Conservation (phyloP, 192 early-diverging fungal species). For the Paraglomus occultum region DNA sequence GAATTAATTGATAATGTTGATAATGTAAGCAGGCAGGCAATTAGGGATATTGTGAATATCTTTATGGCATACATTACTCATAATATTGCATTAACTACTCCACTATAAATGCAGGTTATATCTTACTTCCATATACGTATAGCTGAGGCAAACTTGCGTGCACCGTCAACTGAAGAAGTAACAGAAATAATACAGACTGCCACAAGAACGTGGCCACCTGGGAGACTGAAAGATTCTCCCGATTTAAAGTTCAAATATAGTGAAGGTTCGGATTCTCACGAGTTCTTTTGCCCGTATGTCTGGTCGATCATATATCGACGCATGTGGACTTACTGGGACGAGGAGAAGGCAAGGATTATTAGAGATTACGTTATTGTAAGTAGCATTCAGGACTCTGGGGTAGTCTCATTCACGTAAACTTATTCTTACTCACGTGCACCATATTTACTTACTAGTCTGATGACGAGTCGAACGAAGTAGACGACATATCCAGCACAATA, state of each 20-base stretch:
- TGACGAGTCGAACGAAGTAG: too few species aligned
- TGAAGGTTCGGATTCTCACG: slow-evolving; percentile 51
- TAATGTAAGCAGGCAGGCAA: background rate
- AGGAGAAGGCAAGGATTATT: slow-evolving; percentile 52
- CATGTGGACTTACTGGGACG: slow-evolving; percentile 70
- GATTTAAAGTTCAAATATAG: slow-evolving; percentile 71
- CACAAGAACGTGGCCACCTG: slow-evolving; percentile 60
- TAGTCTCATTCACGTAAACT: too few species aligned
- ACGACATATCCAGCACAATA: too few species aligned
- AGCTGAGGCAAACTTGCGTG: slow-evolving; percentile 60
- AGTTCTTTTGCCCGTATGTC: slow-evolving; percentile 69
- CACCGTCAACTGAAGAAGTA: slow-evolving; percentile 62
- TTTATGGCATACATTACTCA: background rate
- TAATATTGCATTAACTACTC: background rate
- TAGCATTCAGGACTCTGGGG: background rate
- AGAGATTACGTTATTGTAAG: slow-evolving; percentile 42
- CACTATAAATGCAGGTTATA: slow-evolving; percentile 43
- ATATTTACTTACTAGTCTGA: too few species aligned
- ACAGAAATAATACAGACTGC: slow-evolving; percentile 62
- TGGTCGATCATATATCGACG: slow-evolving; percentile 61
- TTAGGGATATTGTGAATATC: background rate
- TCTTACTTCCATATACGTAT: slow-evolving; percentile 63
- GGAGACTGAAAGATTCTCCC: slow-evolving; percentile 52
- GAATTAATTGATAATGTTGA: slow-evolving; percentile 66
- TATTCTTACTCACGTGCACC: too few species aligned